Percentiles rank a stretch among this genome's conserved stretches.
These are phyloP conservation scores for Schoenoplectus tabernaemontani DNA, from an alignment of 202 grass and related monocot species.

Conservation along the genomic window DNA sequence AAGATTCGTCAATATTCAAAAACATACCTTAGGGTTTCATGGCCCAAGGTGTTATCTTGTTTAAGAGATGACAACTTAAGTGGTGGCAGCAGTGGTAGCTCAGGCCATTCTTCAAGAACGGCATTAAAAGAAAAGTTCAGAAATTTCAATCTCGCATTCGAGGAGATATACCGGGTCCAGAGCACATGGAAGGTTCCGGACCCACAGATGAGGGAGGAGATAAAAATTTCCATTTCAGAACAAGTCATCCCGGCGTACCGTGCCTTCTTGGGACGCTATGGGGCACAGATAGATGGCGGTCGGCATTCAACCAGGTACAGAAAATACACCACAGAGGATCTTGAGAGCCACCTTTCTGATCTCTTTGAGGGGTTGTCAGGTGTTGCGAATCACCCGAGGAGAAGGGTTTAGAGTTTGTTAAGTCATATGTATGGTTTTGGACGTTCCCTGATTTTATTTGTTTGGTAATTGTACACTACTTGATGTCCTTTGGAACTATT, in stretches of 20 bases:
- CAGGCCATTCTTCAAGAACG: conserved; percentile 58
- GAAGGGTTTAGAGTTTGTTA: conserved; percentile 44
- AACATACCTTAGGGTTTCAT: conserved; percentile 77
- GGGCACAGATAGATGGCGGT: conserved; percentile 64
- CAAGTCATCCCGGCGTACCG: conserved; percentile 87
- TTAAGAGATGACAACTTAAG: conserved; percentile 61
- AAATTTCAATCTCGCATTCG: conserved; percentile 81
- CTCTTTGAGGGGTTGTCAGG: conserved; percentile 70
- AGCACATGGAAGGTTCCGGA: conserved; percentile 92
- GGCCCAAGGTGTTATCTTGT: conserved; percentile 70
- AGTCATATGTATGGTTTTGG: conserved; percentile 10
- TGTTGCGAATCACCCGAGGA: conserved; percentile 46
- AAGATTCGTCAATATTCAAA: conserved; percentile 85
- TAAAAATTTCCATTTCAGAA: conserved; percentile 91
- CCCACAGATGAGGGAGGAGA: conserved; percentile 79
- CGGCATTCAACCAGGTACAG: conserved; percentile 50
- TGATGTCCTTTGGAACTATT: background rate
- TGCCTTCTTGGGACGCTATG: conserved; percentile 77
- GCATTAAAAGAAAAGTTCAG: conserved; percentile 84
- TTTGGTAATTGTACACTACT: background rate
- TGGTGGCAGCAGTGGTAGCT: conserved; percentile 38
- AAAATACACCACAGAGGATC: conserved; percentile 78
- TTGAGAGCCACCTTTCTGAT: conserved; percentile 69
- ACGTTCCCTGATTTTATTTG: background rate
- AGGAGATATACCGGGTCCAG: conserved; percentile 78